Base-by-base conservation (phyloP, 2,329 filamentous ascomycete genomes). In the Tolypocladium guangdongense region DNA sequence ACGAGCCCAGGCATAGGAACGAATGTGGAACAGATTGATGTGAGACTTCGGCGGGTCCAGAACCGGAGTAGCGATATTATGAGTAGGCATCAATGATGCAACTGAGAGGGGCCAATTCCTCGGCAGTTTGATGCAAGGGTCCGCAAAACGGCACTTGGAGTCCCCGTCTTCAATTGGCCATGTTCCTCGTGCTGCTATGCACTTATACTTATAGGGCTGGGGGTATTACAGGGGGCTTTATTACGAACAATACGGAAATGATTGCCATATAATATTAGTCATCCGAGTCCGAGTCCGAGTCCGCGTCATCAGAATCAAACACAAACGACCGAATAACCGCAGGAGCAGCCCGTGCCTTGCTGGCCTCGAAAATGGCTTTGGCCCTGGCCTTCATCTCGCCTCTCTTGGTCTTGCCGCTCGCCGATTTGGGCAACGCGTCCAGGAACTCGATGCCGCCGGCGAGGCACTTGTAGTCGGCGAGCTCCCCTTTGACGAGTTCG, bases 381-480 rank as follows among this genome's bases (percentile, higher is more conserved):
- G 55, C 60, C 63, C 24, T 56, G 57, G 75, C 68, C 56, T 71
- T 76, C 58, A 82, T 65, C 16, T 79, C 61, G 32, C 78, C 67
- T 55, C 78, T 73, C 62, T 82, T 39, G 4, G 55, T 82, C 73
- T 85, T 84, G 0, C 82, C 81, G 57, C 75, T 78, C 1, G 78
- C 74, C 58, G 76, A 81, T 69, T 84, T 84, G 0, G 82, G 82
- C 35, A 85, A 76, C 27, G 72, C 71, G 49, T 78, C 74, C 0
- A 79, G 64, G 52, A 81, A 81, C 55, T 74, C 72, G 0, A 81
- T 66, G 0, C 63, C 70, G 56, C 73, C 78, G 41, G 72, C 74
- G 4, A 82, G 63, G 58, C 73, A 74, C 63, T 83, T 82, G 55
- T 81, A 74, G 49, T 73, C 52, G 1, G 56, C 49, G 33, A 55